Base-by-base conservation (phyloP, 1,284 basidiomycete species). In the Rhodotorula sp. region DNA sequence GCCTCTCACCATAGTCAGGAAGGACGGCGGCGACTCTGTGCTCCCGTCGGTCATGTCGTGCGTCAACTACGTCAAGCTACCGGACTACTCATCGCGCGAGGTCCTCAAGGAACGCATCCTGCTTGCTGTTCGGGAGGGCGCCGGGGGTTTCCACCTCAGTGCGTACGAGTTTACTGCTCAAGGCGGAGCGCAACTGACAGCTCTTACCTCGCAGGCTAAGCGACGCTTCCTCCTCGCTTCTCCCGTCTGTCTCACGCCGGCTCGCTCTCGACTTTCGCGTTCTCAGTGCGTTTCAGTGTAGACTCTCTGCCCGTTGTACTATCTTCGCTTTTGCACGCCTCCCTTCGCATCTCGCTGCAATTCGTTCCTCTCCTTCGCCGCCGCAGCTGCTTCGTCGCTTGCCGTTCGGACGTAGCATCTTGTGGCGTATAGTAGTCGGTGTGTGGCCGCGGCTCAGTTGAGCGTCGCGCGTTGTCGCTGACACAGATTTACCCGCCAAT, bases 31-130 rank as follows among this genome's bases (percentile, higher is more conserved):
- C 80, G 74, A 77, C 48, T 60, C 69, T 1, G 59, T 61, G 9
- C 60, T 74, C 84, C 90, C 7, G 90, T 92, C 15, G 84, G 94
- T 98, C 56, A 98, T 98, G 95, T 98, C 95, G 17, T 99, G 95
- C 80, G 94, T 95, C 74, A 96, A 97, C 67, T 82, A 62, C 44
- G 79, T 97, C 78, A 97, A 97, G 81, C 82, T 96, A 76, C 94
- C 94, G 1, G 92, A 95, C 78, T 97, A 96, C 80, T 91, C 90
- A 67, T 87, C 88, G 49, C 92, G 90, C 81, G 85, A 84, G 49
- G 86, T 91, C 52, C 88, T 95, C 86, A 84, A 83, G 73, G 87
- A 90, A 79, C 94, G 92, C 79, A 80, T 97, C 68, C 82, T 84
- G 67, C 84, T 87, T 27, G 93, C 94, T 34, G 92, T 94, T 83